These are phyloP conservation scores for Capsicum rhomboideum DNA, from an alignment of 257 asterid species.

Conservation along the genomic window DNA sequence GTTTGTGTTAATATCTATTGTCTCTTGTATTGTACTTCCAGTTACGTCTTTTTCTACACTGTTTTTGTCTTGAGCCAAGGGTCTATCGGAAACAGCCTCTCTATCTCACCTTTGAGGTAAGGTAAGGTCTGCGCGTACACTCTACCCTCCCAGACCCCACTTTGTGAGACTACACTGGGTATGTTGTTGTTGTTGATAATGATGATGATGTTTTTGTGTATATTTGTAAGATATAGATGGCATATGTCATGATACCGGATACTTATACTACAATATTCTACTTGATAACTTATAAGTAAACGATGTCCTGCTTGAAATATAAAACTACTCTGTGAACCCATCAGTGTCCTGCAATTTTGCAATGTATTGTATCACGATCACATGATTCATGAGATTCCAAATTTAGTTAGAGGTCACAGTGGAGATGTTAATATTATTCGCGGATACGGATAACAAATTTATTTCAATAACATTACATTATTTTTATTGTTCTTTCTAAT, in stretches of 20 bases:
- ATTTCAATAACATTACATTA: background rate
- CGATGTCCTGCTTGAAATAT: background rate
- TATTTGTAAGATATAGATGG: no score
- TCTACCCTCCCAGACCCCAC: no score
- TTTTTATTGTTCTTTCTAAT: background rate
- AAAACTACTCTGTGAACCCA: background rate
- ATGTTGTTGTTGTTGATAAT: no score
- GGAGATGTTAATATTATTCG: background rate
- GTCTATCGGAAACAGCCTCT: no score
- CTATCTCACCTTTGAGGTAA: no score
- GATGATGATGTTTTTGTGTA: no score
- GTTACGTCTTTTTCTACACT: no score
- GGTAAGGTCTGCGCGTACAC: no score
- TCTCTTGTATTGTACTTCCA: no score
- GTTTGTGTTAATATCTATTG: no score
- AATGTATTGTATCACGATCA: background rate
- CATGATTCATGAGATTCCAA: background rate
- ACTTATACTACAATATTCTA: background rate
- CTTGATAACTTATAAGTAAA: background rate
- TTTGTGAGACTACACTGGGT: no score
- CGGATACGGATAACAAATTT: background rate
- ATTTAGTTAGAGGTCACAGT: background rate
- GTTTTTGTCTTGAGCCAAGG: no score
- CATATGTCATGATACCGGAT: background rate
- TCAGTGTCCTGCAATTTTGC: background rate